These are phyloP conservation scores for Bauhinia variegata DNA, from an alignment of 306 rosid genomes.

Conservation along the genomic window DNA sequence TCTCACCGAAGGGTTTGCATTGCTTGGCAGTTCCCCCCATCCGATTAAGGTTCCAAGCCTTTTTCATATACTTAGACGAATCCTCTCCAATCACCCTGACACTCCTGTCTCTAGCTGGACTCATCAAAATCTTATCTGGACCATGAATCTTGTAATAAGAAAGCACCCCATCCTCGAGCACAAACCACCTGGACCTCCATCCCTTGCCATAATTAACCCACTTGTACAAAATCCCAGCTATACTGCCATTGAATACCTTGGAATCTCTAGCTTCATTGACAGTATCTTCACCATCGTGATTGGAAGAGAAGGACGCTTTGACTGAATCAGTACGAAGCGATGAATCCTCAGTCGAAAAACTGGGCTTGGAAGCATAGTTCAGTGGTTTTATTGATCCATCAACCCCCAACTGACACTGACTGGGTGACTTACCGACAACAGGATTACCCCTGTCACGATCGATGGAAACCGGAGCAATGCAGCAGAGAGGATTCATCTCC, in stretches of 20 bases:
- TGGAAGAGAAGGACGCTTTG: conserved; percentile 43
- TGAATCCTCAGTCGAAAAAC: conserved; percentile 65
- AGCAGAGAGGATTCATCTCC: conserved; percentile 96
- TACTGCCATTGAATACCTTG: conserved; percentile 65
- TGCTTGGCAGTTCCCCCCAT: conserved; percentile 46
- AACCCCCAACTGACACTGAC: conserved; percentile 62
- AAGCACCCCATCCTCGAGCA: conserved; percentile 93
- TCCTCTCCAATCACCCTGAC: conserved; percentile 91
- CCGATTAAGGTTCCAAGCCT: conserved; percentile 72
- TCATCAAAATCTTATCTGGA: conserved; percentile 86
- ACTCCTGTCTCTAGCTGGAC: conserved; percentile 79
- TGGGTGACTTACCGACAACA: conserved; percentile 47
- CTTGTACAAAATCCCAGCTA: conserved; percentile 89
- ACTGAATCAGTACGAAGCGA: conserved; percentile 58
- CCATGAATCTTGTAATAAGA: conserved; percentile 98
- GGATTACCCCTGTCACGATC: conserved; percentile 76
- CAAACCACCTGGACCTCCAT: conserved; percentile 96
- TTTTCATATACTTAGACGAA: conserved; percentile 67
- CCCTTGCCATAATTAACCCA: conserved; percentile 99
- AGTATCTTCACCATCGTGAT: conserved; percentile 55
- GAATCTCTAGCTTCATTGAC: conserved; percentile 60
- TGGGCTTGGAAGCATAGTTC: conserved; percentile 57
- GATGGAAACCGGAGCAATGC: conserved; percentile 99
- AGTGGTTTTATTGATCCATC: conserved; percentile 59
- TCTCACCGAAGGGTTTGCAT: conserved; percentile 94